Base-by-base conservation (phyloP, 192 early-diverging fungal genomes). In the Coemansia sp. region DNA sequence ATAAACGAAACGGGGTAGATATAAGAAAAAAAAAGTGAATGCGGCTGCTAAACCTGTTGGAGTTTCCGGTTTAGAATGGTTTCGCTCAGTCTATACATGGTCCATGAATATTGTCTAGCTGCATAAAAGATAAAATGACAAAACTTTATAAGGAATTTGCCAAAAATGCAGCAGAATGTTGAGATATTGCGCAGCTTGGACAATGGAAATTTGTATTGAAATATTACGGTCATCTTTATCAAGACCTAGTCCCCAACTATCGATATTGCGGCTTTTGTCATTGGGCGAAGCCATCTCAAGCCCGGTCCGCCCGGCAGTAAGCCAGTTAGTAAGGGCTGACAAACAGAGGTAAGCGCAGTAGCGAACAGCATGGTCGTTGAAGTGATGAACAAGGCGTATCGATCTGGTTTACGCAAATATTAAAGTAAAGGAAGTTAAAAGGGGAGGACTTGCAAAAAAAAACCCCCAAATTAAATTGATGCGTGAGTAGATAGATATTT, bases 81-180 rank as follows among this genome's bases (percentile, higher is more conserved):
- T n/a, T n/a, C n/a, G n/a, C n/a, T n/a, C n/a, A n/a, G n/a, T n/a
- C n/a, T n/a, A n/a, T n/a, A n/a, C n/a, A n/a, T n/a, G n/a, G n/a
- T n/a, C n/a, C n/a, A n/a, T n/a, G n/a, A n/a, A n/a, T n/a, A n/a
- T n/a, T n/a, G n/a, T n/a, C n/a, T n/a, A 25, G 11, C 45, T 27
- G n/a, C 35, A 60, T 8, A 16, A 60, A 22, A 4, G 45, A 29
- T 8, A n/a, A 45, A 23, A 60, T n/a, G 0, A 50, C 4, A 50
- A 52, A 52, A 27, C 19, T 27, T 52, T 52, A 52, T 29, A 23
- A 7, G 22, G 8, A 28, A 19, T n/a, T n/a, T n/a, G n/a, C n/a
- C n/a, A 29, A 45, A 58, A 58, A 35, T 58, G 45, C 57, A 45
- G 27, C 29, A 25, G 16, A 47, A 29, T 29, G 59, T 48, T 9